Conservation (phyloP, 1,284 basidiomycete genomes). For the Ceratobasidium sp. region DNA sequence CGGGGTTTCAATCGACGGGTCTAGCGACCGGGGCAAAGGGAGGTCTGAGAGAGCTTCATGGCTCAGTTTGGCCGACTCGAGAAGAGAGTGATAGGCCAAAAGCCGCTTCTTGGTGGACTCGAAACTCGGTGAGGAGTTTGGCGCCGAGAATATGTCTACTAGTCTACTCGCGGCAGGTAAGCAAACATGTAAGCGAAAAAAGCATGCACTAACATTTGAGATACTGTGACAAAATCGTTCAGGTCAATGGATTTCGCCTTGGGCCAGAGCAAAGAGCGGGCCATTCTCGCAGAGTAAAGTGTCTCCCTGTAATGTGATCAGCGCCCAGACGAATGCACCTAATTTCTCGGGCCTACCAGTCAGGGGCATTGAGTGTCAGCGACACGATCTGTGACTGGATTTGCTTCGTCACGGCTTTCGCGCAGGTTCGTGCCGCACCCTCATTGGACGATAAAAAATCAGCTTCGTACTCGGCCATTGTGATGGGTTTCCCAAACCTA, state of each 20-base stretch:
- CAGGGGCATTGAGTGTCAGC: constrained; percentile 90
- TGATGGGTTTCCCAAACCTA: constrained; percentile 87
- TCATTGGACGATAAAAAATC: constrained; percentile 81
- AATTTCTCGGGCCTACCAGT: constrained; percentile 77
- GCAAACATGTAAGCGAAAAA: constrained; percentile 49
- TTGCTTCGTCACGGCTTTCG: constrained; percentile 84
- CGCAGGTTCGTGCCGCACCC: constrained; percentile 81
- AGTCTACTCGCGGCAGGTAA: constrained; percentile 65
- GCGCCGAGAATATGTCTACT: constrained; percentile 84
- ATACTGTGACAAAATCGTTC: constrained; percentile 82
- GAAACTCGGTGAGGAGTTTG: constrained; percentile 71
- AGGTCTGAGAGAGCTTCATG: constrained; percentile 85
- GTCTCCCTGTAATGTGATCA: constrained; percentile 74
- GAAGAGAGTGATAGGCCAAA: constrained; percentile 88
- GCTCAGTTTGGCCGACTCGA: constrained; percentile 83
- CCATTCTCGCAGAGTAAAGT: constrained; percentile 87
- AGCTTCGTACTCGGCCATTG: constrained; percentile 78
- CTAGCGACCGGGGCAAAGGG: constrained; percentile 81
- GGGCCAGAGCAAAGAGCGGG: constrained; percentile 90
- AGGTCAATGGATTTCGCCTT: constrained; percentile 79
- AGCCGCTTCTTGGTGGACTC: constrained; percentile 75
- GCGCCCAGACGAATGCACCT: not conserved
- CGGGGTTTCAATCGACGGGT: constrained; percentile 78
- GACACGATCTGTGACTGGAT: constrained; percentile 80
- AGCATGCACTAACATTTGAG: constrained; percentile 82